These are phyloP conservation scores for Ceratocystis eucalypticola DNA, from an alignment of 2,329 filamentous ascomycete species.

Conservation along the genomic window DNA sequence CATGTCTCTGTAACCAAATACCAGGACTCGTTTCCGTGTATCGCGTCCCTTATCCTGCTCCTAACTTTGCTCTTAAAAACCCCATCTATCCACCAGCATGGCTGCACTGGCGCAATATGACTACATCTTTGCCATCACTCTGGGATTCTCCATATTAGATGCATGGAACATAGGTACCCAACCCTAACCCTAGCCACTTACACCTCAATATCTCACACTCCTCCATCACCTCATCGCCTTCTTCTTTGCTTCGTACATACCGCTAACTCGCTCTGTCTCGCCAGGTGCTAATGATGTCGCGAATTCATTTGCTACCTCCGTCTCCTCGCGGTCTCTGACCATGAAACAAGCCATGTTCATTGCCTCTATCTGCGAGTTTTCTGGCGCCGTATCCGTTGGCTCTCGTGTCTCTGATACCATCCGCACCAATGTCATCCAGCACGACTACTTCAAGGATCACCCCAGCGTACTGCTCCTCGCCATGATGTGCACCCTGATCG, in stretches of 20 bases:
- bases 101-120: conserved; percentile 35
- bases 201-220: neutral
- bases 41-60: neutral
- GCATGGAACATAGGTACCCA: conserved; percentile 43
- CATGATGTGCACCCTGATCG: conserved; percentile 42
- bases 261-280: neutral
- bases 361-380: conserved; percentile 33
- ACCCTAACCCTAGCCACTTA: neutral
- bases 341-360: conserved; percentile 34
- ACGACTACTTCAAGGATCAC: conserved; percentile 30
- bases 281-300: conserved; percentile 38
- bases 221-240: neutral
- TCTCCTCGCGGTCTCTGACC: conserved; percentile 34
- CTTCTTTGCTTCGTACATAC: too few species aligned
- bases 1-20: conserved; percentile 5
- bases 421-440: conserved; percentile 34
- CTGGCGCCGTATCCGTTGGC: conserved; percentile 31
- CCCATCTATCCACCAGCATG: conserved; percentile 22
- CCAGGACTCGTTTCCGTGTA: conserved; percentile 5
- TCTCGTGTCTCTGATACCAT: conserved; percentile 33
- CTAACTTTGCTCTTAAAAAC: neutral
- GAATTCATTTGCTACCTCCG: conserved; percentile 36
- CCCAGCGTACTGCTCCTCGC: conserved; percentile 38
- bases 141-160: conserved; percentile 44
- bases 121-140: conserved; percentile 43